A percentile compares a stretch with the other conserved stretches of the same genome.
Evolutionary conservation across 345 rosid species (phyloP).

Genomic region (Melaleuca quinquenervia): DNA sequence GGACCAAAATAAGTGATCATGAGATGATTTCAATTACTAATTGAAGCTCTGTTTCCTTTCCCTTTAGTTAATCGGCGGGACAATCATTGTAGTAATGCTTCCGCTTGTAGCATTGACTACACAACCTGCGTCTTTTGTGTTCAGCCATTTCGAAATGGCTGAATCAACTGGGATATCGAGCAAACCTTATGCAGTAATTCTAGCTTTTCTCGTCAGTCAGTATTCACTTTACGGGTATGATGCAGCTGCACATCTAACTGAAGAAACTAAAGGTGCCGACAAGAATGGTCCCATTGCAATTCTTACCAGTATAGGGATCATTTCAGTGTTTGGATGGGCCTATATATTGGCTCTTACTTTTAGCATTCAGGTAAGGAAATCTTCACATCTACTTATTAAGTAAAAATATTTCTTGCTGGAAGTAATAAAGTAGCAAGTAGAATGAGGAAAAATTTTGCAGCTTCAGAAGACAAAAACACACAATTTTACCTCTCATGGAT

Average conservation of each 20-base stretch:
- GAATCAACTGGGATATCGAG: slow-evolving; percentile 40
- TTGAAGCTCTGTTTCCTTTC: not conserved
- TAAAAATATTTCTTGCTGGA: not conserved
- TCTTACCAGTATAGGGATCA: slow-evolving; percentile 47
- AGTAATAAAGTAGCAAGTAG: not conserved
- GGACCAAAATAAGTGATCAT: not conserved
- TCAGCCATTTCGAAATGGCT: slow-evolving; percentile 30
- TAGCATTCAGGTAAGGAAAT: slow-evolving; percentile 32
- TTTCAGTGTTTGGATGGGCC: slow-evolving; percentile 52
- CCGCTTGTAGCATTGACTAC: slow-evolving; percentile 40
- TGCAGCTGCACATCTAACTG: slow-evolving; percentile 60
- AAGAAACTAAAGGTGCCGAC: slow-evolving; percentile 61
- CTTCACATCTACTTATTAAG: not conserved
- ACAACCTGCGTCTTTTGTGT: slow-evolving; percentile 43
- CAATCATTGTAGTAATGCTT: slow-evolving; percentile 44
- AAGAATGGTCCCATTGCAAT: slow-evolving; percentile 55
- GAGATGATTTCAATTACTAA: not conserved
- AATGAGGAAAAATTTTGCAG: not conserved
- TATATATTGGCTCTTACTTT: slow-evolving; percentile 50
- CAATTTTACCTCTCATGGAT: not conserved
- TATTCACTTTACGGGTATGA: slow-evolving; percentile 54
- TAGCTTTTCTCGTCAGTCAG: slow-evolving; percentile 50
- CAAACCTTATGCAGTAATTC: slow-evolving; percentile 41
- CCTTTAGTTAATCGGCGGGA: slow-evolving; percentile 39
- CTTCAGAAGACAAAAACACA: not conserved